A percentile compares a stretch with the other conserved stretches of the same genome.
Conservation (phyloP, 768 basidiomycete species). For the Lentinus tigrinus region DNA sequence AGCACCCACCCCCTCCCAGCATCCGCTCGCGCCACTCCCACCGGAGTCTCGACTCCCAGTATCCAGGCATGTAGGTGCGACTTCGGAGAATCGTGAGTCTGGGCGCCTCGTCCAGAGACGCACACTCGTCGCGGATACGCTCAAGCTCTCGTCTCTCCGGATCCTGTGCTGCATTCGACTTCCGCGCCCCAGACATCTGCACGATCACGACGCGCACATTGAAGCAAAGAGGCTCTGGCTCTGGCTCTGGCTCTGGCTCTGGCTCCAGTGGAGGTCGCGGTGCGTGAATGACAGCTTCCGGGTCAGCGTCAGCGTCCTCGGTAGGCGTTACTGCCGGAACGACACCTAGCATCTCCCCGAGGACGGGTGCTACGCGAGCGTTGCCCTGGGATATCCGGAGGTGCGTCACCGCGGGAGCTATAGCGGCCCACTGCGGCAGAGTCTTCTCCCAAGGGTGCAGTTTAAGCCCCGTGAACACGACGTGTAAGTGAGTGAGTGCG, state of each 20-base stretch:
- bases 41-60: conserved; percentile 6
- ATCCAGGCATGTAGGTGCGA: background rate
- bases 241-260: background rate
- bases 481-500: conserved; percentile 9
- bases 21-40: conserved; percentile 13
- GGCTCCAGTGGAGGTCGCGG: background rate
- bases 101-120: background rate
- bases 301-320: background rate
- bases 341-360: conserved; percentile 5
- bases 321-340: background rate
- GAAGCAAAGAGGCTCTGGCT: background rate
- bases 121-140: background rate
- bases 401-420: conserved; percentile 8
- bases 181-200: conserved; percentile 4
- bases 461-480: conserved; percentile 9
- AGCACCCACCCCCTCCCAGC: conserved; percentile 4
- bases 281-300: too few species aligned
- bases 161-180: background rate
- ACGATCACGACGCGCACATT: conserved; percentile 3
- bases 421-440: conserved; percentile 8
- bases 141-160: background rate
- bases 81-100: background rate
- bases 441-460: conserved; percentile 17
- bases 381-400: conserved; percentile 10
- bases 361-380: conserved; percentile 3